phyloP scores from a whole-genome alignment of 1,284 basidiomycete species.

The Rhizoctonia solani region DNA sequence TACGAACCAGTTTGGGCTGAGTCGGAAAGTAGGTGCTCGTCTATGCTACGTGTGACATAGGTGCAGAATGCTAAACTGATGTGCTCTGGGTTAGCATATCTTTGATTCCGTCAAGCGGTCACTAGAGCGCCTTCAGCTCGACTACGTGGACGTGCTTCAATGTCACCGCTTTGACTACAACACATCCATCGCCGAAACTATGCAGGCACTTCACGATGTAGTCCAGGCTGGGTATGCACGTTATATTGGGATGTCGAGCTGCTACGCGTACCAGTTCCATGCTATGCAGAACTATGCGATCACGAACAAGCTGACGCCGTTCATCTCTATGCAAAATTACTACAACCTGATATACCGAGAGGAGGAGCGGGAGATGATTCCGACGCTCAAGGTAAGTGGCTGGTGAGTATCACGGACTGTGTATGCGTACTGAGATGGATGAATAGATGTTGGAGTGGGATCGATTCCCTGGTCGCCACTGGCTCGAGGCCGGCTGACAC shows the following conservation, averaged over 20 bases:
- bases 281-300: conserved; percentile 45
- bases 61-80: too few species aligned
- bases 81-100: too few species aligned
- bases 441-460: conserved; percentile 45
- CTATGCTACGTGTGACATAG: too few species aligned
- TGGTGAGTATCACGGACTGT: not conserved
- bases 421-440: conserved; percentile 43
- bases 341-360: conserved; percentile 42
- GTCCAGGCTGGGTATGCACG: conserved; percentile 48
- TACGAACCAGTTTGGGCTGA: conserved; percentile 43
- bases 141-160: conserved; percentile 46
- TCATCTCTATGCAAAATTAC: conserved; percentile 52
- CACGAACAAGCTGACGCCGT: conserved; percentile 47
- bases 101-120: conserved; percentile 46
- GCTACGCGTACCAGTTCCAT: conserved; percentile 42
- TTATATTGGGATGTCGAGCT: conserved; percentile 51
- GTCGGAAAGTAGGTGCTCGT: conserved; percentile 44
- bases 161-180: conserved; percentile 50
- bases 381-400: conserved; percentile 32
- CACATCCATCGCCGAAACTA: conserved; percentile 50
- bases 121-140: too few species aligned
- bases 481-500: conserved; percentile 53
- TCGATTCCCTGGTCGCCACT: conserved; percentile 57
- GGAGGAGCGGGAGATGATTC: conserved; percentile 46
- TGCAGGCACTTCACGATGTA: too few species aligned